Base-by-base conservation (phyloP, 2,329 filamentous ascomycete species). In the Dryadomyces quercus-mongolicae region DNA sequence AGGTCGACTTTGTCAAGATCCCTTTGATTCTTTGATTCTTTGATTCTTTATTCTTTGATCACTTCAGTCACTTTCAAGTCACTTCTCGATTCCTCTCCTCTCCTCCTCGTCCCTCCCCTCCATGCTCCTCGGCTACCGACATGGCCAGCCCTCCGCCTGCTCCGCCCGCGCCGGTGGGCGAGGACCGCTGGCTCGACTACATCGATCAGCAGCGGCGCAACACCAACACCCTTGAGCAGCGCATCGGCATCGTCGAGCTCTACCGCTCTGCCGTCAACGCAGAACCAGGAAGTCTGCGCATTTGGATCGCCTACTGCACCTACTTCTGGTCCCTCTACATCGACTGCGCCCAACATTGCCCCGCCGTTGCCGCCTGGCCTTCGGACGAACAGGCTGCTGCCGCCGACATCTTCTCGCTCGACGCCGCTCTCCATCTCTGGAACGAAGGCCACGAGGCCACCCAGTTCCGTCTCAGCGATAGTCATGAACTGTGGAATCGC, bases 301-400 rank as follows among this genome's bases (percentile, higher is more conserved):
- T 92, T 44, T 93, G 88, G 88, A 76, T 83, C 56, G 77, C 82
- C 31, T 92, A 91, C 64, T 88, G 84, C 67, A 82, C 90, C 62
- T 92, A 85, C 68, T 82, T 91, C 58, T 84, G 84, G 75, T 78
- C 79, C 20, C 80, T 90, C 12, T 84, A 87, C 66, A 74, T 75
- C 52, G 79, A 80, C 60, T 82, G 80, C 61, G 80, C 84, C 65
- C 76, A 68, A 45, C 65, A 75, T 55, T 68, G 70, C 53, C 74
- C 78, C 54, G 67, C 70, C 53, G 74, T 78, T 52, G 70, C 74
- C 20, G 72, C 72, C 45, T 82, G 81, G 77, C 70, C 82, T 7
- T 76, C 81, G 31, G 85, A 90, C 31, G 86, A 91, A 60, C 80
- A 81, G 62, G 69, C 77, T 51, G 71, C 87, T 56, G 86, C 83